These are phyloP conservation scores for Xylaria sp. DNA, from an alignment of 2,329 filamentous ascomycete genomes.

Conservation along the genomic window DNA sequence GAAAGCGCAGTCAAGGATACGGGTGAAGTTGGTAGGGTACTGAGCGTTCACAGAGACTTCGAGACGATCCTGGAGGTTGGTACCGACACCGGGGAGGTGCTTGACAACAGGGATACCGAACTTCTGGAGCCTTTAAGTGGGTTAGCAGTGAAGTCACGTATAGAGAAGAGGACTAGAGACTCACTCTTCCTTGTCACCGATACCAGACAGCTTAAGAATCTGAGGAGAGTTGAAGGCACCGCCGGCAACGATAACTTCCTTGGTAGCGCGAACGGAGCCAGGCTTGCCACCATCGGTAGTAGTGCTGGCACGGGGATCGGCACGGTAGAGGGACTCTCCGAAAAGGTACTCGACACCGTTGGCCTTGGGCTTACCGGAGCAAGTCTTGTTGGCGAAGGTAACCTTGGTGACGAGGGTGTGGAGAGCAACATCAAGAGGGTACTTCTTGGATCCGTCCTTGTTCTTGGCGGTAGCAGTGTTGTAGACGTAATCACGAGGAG, in stretches of 20 bases:
- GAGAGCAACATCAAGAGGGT: constrained; percentile 53
- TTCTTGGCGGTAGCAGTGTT: constrained; percentile 54
- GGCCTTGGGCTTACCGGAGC: constrained; percentile 47
- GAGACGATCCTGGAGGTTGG: constrained; percentile 64
- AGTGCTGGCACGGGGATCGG: constrained; percentile 27
- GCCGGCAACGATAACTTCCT: constrained; percentile 49
- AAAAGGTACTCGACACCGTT: constrained; percentile 36
- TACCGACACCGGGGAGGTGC: constrained; percentile 65
- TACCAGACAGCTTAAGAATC: constrained; percentile 63
- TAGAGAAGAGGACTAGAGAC: not conserved
- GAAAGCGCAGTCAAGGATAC: constrained; percentile 35
- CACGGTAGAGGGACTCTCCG: constrained; percentile 35
- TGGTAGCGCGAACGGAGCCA: constrained; percentile 30
- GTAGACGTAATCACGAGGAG: constrained; percentile 61
- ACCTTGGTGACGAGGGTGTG: constrained; percentile 56
- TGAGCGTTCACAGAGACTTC: constrained; percentile 56
- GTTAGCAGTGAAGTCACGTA: constrained; percentile 4
- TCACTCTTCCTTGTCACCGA: constrained; percentile 59
- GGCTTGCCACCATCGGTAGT: constrained; percentile 22
- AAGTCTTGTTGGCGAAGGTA: constrained; percentile 51
- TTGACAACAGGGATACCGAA: constrained; percentile 58
- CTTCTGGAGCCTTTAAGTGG: constrained; percentile 49
- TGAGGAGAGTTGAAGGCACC: constrained; percentile 66
- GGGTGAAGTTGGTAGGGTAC: constrained; percentile 36
- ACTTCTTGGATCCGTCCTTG: constrained; percentile 56